Conservation (phyloP, 495 filamentous ascomycete genomes). For the Podospora pseudoanserina region DNA sequence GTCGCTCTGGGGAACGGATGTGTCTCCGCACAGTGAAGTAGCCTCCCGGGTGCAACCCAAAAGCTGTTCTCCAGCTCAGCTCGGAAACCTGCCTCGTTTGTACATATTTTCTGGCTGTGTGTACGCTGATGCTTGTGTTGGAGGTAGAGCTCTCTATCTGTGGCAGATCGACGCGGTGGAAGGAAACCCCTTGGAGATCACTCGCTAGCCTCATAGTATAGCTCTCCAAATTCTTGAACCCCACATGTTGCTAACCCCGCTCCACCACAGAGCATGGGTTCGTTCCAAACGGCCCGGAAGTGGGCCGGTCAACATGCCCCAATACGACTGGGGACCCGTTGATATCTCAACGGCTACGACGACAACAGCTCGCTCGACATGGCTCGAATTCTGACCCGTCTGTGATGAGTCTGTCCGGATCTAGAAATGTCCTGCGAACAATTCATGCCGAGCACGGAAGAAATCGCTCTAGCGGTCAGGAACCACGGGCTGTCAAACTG, state of each 20-base stretch:
- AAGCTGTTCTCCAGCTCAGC: conserved; percentile 5
- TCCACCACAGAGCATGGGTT: conserved; percentile 4
- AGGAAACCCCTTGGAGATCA: conserved; percentile 4
- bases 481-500: conserved; percentile 1
- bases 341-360: background rate
- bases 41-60: conserved; percentile 20
- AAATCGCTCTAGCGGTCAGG: background rate
- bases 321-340: conserved; percentile 1
- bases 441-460: conserved; percentile 17
- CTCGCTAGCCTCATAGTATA: background rate
- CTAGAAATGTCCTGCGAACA: conserved; percentile 11
- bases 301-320: conserved; percentile 11
- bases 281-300: conserved; percentile 24
- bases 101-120: too few relatives aligned
- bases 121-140: background rate
- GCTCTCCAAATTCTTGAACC: conserved; percentile 26
- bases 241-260: conserved; percentile 26
- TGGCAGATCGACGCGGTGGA: conserved; percentile 15
- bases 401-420: background rate
- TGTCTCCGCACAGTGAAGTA: conserved; percentile 21
- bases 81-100: background rate
- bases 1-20: conserved; percentile 7
- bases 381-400: background rate
- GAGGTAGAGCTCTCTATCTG: conserved; percentile 12
- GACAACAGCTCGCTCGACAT: conserved; percentile 10